These are phyloP conservation scores for Podila epicladia DNA, from an alignment of 192 early-diverging fungal genomes.

Conservation along the genomic window DNA sequence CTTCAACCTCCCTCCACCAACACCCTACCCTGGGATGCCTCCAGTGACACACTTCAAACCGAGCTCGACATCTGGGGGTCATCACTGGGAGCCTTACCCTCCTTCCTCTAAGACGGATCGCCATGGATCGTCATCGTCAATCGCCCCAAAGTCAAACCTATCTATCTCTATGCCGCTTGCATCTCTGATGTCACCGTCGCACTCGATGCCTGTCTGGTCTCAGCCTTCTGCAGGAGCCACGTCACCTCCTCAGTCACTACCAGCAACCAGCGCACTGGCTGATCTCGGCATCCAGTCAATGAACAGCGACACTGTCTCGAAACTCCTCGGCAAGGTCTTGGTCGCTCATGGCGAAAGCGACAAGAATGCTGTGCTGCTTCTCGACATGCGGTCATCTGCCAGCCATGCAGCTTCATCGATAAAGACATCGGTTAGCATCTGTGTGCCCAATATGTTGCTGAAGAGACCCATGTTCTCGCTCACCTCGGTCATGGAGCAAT, in stretches of 20 bases:
- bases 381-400: conserved; percentile 78
- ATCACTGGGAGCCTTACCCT: conserved; percentile 29
- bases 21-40: conserved; percentile 15
- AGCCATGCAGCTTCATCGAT: conserved; percentile 65
- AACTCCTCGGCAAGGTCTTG: conserved; percentile 24
- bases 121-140: conserved; percentile 21
- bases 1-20: conserved; percentile 22
- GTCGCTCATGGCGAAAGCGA: conserved; percentile 6
- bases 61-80: conserved; percentile 1
- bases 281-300: conserved; percentile 28
- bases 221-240: conserved; percentile 6
- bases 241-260: conserved; percentile 5
- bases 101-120: conserved; percentile 8
- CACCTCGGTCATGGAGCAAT: conserved; percentile 67
- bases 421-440: conserved; percentile 69
- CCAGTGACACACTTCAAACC: conserved; percentile 13
- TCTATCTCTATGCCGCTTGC: conserved; percentile 36
- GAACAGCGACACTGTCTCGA: conserved; percentile 9
- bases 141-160: conserved; percentile 28
- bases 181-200: conserved; percentile 36
- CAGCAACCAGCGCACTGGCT: conserved; percentile 1
- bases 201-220: conserved; percentile 24
- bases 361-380: conserved; percentile 56
- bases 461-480: conserved; percentile 70
- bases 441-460: conserved; percentile 77